Percentiles rank a stretch among this genome's conserved stretches.
Evolutionary conservation across 2,329 filamentous ascomycete species (phyloP).

Genomic region (Orbilia javanica): DNA sequence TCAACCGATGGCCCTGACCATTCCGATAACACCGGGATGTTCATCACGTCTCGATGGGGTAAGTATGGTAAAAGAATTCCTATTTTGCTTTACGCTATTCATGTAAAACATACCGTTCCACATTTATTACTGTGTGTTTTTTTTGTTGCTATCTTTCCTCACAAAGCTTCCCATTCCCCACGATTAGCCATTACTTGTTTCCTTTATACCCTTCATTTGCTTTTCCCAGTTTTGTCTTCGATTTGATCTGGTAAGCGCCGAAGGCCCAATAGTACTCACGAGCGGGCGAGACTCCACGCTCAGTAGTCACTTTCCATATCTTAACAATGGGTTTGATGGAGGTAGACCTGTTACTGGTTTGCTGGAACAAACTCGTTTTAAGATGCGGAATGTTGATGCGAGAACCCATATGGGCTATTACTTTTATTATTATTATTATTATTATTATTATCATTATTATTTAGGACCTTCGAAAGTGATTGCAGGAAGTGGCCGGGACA

Average conservation of each 20-base stretch:
- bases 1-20: not conserved
- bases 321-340: conserved; percentile 37
- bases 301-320: not conserved
- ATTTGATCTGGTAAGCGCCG: conserved; percentile 34
- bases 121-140: not conserved
- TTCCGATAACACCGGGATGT: conserved; percentile 6
- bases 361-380: conserved; percentile 38
- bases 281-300: conserved; percentile 12
- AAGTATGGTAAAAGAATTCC: conserved; percentile 42
- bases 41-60: conserved; percentile 31
- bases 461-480: conserved; percentile 28
- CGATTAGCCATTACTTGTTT: not conserved
- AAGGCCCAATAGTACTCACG: conserved; percentile 5
- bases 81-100: conserved; percentile 6
- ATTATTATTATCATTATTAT: conserved; percentile 12
- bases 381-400: not conserved
- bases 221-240: not conserved
- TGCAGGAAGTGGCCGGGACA: conserved; percentile 32
- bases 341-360: conserved; percentile 31
- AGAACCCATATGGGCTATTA: conserved; percentile 13
- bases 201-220: conserved; percentile 10
- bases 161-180: not conserved
- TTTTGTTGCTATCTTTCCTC: too few species aligned
- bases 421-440: conserved; percentile 22
- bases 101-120: conserved; percentile 4